A percentile compares a stretch with the other conserved stretches of the same genome.
These are phyloP conservation scores for Lactifluus piperatus DNA, from an alignment of 768 basidiomycete genomes.

Conservation along the genomic window DNA sequence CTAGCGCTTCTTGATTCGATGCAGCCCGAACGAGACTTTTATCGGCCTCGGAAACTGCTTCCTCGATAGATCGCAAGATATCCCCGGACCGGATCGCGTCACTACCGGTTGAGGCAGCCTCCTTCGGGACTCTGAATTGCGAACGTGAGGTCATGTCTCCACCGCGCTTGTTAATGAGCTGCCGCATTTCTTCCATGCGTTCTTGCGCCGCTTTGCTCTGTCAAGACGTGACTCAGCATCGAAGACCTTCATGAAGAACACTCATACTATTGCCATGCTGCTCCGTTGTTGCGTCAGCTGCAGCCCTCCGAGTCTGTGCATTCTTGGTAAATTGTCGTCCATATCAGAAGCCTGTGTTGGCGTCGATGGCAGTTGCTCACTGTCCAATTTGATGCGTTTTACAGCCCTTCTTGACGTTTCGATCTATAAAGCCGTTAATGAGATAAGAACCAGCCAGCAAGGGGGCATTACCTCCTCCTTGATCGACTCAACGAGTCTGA, in stretches of 20 bases:
- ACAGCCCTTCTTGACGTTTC: conserved; percentile 60
- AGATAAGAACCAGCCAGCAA: background rate
- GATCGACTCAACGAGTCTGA: conserved; percentile 43
- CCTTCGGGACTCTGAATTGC: conserved; percentile 22
- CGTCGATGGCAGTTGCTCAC: conserved; percentile 33
- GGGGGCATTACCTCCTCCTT: conserved; percentile 52
- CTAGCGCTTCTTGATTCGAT: conserved; percentile 47
- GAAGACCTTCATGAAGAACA: conserved; percentile 24
- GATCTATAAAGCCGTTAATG: conserved; percentile 37
- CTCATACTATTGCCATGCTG: conserved; percentile 25
- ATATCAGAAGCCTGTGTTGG: conserved; percentile 14
- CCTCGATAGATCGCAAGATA: conserved; percentile 40
- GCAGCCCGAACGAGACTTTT: conserved; percentile 42
- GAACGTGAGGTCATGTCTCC: conserved; percentile 31
- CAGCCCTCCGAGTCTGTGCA: conserved; percentile 43
- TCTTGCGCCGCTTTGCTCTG: conserved; percentile 71
- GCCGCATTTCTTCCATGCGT: conserved; percentile 77
- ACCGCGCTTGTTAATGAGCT: conserved; percentile 55
- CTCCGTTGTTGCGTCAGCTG: conserved; percentile 39
- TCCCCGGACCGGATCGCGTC: conserved; percentile 25
- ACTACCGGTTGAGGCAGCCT: conserved; percentile 26
- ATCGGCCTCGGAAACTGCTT: conserved; percentile 50
- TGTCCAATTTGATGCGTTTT: conserved; percentile 68
- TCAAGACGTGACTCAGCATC: background rate
- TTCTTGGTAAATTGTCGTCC: conserved; percentile 29